phyloP scores from a whole-genome alignment of 2,329 filamentous ascomycete species.

The Trichoderma brevicompactum region DNA sequence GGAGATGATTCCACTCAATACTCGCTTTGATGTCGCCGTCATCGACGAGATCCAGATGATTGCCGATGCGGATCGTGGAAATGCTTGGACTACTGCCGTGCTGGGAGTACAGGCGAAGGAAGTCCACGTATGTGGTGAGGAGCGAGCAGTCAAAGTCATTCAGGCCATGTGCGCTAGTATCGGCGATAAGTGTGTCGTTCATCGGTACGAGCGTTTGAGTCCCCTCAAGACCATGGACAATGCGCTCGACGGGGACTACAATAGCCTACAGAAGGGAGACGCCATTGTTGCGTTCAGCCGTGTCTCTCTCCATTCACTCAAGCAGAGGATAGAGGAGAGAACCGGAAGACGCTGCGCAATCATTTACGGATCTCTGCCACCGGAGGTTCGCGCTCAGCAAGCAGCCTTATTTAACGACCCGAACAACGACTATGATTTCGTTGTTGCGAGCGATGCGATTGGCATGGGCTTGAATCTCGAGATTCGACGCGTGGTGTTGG shows the following conservation, averaged over 20 bases:
- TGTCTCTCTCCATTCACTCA: slow-evolving; percentile 78
- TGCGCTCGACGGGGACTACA: slow-evolving; percentile 67
- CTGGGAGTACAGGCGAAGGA: slow-evolving; percentile 86
- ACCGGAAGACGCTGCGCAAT: slow-evolving; percentile 86
- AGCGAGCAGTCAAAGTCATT: slow-evolving; percentile 78
- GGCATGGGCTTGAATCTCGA: slow-evolving; percentile 96
- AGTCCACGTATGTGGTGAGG: slow-evolving; percentile 91
- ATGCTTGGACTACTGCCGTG: slow-evolving; percentile 92
- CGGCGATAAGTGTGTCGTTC: slow-evolving; percentile 81
- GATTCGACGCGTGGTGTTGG: slow-evolving; percentile 89
- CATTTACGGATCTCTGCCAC: slow-evolving; percentile 88
- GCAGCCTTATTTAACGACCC: slow-evolving; percentile 94
- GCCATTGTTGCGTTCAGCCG: slow-evolving; percentile 88
- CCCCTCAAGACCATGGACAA: slow-evolving; percentile 68
- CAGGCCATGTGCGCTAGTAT: slow-evolving; percentile 74
- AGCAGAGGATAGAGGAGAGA: slow-evolving; percentile 72
- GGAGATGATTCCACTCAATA: slow-evolving; percentile 73
- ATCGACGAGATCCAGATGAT: slow-evolving; percentile 99
- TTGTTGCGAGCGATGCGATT: slow-evolving; percentile 94
- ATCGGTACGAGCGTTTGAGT: slow-evolving; percentile 82
- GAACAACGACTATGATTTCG: slow-evolving; percentile 90
- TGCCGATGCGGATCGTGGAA: slow-evolving; percentile 75
- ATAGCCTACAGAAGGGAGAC: slow-evolving; percentile 80
- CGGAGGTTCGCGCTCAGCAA: slow-evolving; percentile 90
- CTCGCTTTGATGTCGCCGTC: slow-evolving; percentile 80